These are phyloP conservation scores for Neurospora sp. DNA, from an alignment of 495 filamentous ascomycete species.

Conservation along the genomic window DNA sequence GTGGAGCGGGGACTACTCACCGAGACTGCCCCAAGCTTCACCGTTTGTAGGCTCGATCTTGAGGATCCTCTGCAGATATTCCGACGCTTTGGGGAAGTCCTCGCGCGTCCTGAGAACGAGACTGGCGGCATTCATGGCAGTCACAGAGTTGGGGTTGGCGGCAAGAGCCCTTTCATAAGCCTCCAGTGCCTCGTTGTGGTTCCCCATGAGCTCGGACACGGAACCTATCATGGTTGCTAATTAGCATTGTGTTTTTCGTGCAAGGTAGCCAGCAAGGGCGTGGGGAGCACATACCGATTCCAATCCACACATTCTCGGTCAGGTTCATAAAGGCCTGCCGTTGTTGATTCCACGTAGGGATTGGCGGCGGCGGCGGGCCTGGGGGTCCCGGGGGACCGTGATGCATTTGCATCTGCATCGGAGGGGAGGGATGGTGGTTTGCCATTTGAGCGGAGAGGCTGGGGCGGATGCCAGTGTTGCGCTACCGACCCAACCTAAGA, in stretches of 20 bases:
- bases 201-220: constrained; percentile 78
- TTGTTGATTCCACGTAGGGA: constrained; percentile 24
- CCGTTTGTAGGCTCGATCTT: constrained; percentile 84
- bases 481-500: not conserved
- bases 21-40: constrained; percentile 93
- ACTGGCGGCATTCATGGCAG: constrained; percentile 90
- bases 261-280: not conserved
- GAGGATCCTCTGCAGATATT: constrained; percentile 83
- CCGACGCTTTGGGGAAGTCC: constrained; percentile 87
- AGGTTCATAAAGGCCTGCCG: constrained; percentile 38
- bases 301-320: constrained; percentile 89
- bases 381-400: constrained; percentile 40
- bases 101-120: constrained; percentile 83
- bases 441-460: constrained; percentile 29
- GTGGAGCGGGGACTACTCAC: constrained; percentile 35
- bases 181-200: constrained; percentile 75
- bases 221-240: constrained; percentile 46
- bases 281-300: constrained; percentile 60
- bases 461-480: not conserved
- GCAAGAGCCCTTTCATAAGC: constrained; percentile 84
- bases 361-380: constrained; percentile 29
- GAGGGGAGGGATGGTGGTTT: constrained; percentile 46
- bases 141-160: constrained; percentile 81
- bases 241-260: constrained; percentile 11
- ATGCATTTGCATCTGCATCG: constrained; percentile 49